Evolutionary conservation across 1,284 basidiomycete species (phyloP), one percentile per base, ranked within the genome.

Genomic region (Omphalotus olearius): DNA sequence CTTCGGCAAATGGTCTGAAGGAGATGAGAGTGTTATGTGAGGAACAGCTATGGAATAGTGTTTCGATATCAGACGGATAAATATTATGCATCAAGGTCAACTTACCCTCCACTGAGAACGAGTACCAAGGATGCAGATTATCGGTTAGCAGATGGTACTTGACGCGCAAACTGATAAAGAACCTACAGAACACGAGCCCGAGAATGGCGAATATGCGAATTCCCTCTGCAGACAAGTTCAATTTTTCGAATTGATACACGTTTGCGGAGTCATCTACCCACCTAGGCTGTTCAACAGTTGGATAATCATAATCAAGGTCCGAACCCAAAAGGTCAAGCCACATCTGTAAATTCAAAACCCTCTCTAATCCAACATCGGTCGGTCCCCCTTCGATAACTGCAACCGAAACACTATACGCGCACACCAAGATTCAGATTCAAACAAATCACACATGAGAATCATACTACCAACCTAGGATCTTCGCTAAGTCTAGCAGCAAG

Each of bases 251-350:
- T 10, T 43, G 26, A 18, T n/a, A n/a, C 13, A 14, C 16, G 18
- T 13, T 20, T n/a, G 6, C 14, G 14, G 7, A 18, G 4, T 13
- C 26, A 14, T 16, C 13, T 6, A 25, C 41, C 26, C 41, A 45
- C 43, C 43, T 45, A 18, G 43, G 43, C 14, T 45, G 43, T 30
- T 45, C 43, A 18, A 45, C 43, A 14, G 43, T 45, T 9, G 43
- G 43, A 45, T 45, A 45, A 28, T 45, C 43, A 45, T 45, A 45
- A 30, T 45, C 43, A n/a, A 45, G 30, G 6, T 45, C 43, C 2
- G 25, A 16, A 11, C 43, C 43, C 14, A 45, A 14, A 25, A 45
- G 43, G 17, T 45, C 30, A 16, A 45, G 26, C 43, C 43, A 45
- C 26, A 26, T 45, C 26, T 45, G 20, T 11, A 45, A 18, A 45